A percentile compares a stretch with the other conserved stretches of the same genome.
These are phyloP conservation scores for Sporothrix luriei DNA, from an alignment of 2,329 filamentous ascomycete genomes.

Conservation along the genomic window DNA sequence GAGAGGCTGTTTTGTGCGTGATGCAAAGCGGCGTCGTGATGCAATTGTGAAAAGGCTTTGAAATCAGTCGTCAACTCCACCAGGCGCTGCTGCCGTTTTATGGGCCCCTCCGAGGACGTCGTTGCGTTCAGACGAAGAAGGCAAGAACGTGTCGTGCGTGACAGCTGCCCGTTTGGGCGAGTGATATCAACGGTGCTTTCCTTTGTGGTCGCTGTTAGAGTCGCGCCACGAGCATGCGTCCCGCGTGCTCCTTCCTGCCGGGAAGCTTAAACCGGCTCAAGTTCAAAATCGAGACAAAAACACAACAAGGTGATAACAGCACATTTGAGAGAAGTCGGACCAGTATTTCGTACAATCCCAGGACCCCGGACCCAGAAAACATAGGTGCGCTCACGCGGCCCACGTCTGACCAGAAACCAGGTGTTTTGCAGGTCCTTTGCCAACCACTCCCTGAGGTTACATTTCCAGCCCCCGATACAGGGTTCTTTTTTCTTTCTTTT, in stretches of 20 bases:
- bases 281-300: neutral
- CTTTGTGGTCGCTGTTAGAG: no score
- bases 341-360: neutral
- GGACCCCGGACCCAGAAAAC: neutral
- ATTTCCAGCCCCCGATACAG: slow-evolving; percentile 18
- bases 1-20: neutral
- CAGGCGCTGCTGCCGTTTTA: neutral
- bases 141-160: neutral
- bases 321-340: neutral
- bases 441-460: slow-evolving; percentile 6
- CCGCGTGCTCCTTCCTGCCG: slow-evolving; percentile 5
- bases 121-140: neutral
- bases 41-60: neutral
- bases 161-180: slow-evolving; percentile 24
- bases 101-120: neutral
- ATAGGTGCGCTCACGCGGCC: neutral
- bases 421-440: neutral
- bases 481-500: neutral
- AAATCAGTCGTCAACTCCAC: neutral
- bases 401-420: neutral
- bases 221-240: neutral
- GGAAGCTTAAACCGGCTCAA: neutral
- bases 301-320: neutral
- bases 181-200: slow-evolving; percentile 23
- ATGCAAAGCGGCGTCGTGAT: neutral